Evolutionary conservation across 306 rosid species (phyloP).

Genomic region (Quercus wislizeni): DNA sequence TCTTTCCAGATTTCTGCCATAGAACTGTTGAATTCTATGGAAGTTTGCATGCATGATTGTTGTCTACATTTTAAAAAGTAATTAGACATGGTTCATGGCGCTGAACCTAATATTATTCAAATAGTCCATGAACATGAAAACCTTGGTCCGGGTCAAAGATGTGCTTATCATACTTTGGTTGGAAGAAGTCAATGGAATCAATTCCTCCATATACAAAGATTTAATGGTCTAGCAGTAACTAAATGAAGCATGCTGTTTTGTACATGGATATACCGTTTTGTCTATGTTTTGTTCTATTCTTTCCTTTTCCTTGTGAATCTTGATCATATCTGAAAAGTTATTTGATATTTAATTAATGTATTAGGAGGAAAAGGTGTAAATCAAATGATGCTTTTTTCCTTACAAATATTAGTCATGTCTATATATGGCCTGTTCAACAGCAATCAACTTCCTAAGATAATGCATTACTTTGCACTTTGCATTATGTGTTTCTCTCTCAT

Average conservation of each 20-base stretch:
- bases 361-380: neutral
- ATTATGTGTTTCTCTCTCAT: slow-evolving; percentile 23
- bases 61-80: neutral
- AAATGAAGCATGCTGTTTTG: slow-evolving; percentile 8
- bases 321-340: neutral
- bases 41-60: neutral
- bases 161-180: slow-evolving; percentile 13
- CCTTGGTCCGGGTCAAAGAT: neutral
- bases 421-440: neutral
- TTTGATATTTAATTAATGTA: neutral
- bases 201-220: neutral
- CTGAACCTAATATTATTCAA: neutral
- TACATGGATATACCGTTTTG: neutral
- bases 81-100: neutral
- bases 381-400: neutral
- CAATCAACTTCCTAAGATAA: slow-evolving; percentile 27
- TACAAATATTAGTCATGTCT: neutral
- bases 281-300: slow-evolving; percentile 1
- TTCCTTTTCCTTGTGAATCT: neutral
- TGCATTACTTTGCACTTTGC: slow-evolving; percentile 41
- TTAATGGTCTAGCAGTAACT: neutral
- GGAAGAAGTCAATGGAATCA: neutral
- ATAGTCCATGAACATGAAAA: neutral
- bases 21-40: neutral
- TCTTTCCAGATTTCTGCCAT: neutral